Evolutionary conservation across 106 monocot genomes (phyloP), one percentile per base, ranked within the genome.

Genomic region (Alisma plantagoaquatica): DNA sequence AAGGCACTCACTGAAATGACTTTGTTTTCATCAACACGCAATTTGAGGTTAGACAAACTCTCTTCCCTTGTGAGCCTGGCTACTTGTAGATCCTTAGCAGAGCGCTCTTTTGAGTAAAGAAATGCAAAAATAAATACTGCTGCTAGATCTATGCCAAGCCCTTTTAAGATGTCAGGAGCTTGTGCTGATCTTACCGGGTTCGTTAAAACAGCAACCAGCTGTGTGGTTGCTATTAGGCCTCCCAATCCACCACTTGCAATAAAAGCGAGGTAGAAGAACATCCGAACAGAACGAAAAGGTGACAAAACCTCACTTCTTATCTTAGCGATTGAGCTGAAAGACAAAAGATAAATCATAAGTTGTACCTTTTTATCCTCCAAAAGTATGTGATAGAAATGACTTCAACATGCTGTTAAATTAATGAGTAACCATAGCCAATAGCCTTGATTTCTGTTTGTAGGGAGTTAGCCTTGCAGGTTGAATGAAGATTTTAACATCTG

Each of bases 211-310:
- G 72, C 61, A 10, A 82, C 61, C 26, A 82, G 49, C 23, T 51
- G 81, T 33, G 89, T 82, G 43, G 73, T 49, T 16, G 96, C 57
- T 46, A 89, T 96, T 25, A 96, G 54, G 29, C 75, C 69, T 54
- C 96, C 96, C 29, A 89, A 63, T 62, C 57, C 16, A 31, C 60
- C 89, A 62, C 96, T 96, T 33, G 89, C 96, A 10, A 82, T 84
- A 65, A 96, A 96, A 46, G 88, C 84, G 28, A 89, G 58, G 60
- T 96, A 96, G 64, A 96, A 96, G 74, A 89, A 96, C 96, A 96
- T 96, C 35, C 96, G 72, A 7, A 96, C 74, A 0, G 89, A 56
- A n/a, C 89, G 89, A 25, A 96, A 96, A 46, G 96, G 96, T 46
- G 89, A 76, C 9, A 89, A 73, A 23, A 96, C 96, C 67, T 96